phyloP scores from a whole-genome alignment of 1,284 basidiomycete species.

The Ustilago hordei region DNA sequence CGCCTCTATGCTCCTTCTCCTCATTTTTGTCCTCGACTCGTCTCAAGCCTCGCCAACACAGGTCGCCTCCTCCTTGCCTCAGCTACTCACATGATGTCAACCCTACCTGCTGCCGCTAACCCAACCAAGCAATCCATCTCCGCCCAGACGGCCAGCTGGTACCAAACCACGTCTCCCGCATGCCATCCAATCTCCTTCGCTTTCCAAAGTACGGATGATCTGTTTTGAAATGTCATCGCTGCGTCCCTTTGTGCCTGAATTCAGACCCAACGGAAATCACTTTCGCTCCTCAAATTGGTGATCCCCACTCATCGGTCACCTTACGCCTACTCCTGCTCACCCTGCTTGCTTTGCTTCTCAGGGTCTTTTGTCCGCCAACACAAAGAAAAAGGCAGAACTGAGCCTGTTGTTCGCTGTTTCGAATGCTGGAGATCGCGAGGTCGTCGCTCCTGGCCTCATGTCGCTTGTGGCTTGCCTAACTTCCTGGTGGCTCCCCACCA shows the following conservation, averaged over 20 bases:
- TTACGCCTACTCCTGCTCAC: neutral
- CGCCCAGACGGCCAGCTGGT: neutral
- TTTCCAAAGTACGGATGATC: neutral
- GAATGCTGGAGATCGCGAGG: constrained; percentile 21
- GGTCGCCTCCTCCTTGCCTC: neutral
- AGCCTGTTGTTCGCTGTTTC: neutral
- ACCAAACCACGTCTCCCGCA: neutral
- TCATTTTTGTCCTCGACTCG: neutral
- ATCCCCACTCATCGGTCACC: neutral
- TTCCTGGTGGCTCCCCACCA: neutral
- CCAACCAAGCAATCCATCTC: neutral
- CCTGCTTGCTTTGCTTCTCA: neutral
- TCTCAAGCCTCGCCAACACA: constrained; percentile 2
- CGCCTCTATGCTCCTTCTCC: neutral
- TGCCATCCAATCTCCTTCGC: neutral
- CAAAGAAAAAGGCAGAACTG: neutral
- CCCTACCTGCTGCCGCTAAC: neutral
- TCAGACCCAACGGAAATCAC: neutral
- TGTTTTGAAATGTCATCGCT: neutral
- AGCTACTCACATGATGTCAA: neutral
- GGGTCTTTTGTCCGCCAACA: neutral
- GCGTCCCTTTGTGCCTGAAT: neutral
- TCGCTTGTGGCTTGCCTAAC: constrained; percentile 3
- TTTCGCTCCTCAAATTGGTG: neutral
- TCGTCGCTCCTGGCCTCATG: neutral